Evolutionary conservation across 2,329 filamentous ascomycete species (phyloP), one percentile per base, ranked within the genome.

Genomic region (Remersonia thermophila): DNA sequence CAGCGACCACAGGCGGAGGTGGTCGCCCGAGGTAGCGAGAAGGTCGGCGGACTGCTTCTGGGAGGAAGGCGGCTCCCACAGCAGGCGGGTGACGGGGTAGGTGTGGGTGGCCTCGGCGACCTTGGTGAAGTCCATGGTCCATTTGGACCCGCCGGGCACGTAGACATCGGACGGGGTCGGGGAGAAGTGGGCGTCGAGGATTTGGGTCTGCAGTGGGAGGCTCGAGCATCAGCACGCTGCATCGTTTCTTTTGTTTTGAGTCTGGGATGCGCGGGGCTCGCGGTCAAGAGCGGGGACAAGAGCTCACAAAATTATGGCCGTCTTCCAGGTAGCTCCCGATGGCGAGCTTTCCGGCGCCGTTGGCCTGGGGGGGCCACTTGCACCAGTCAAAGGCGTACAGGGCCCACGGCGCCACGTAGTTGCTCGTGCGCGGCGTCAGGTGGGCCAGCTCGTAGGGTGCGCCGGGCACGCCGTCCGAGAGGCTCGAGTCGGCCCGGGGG

Each of bases 301-400:
- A n/a, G 59, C 73, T 51, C 66, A 94, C 86, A 66, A 93, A 98
- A 57, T 98, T 98, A 63, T 98, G 91, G 5, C 87, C 89, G 60
- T 98, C 91, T 61, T 98, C 91, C 35, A 96, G 65, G 56, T 96
- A 96, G 63, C 91, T 98, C 41, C 89, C 91, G 27, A 98, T 71
- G 10, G 91, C 91, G 49, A 98, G 73, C 60, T 96, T 96, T 27
- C 91, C 91, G 3, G 84, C 85, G 43, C 83, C 79, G 47, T 78
- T 78, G 51, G 61, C 77, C 51, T 85, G 76, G 2, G 89, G 78
- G 12, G 83, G 77, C 89, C 91, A 98, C 61, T 98, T 98, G 66
- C 91, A 98, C 91, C 91, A 98, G 62, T 98, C 91, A 51, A 93
- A 89, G 10, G 91, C 89, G 57, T 96, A 98, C 37, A 93, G 79